Base-by-base conservation (phyloP, 495 filamentous ascomycete genomes). In the Tuber magnatum region DNA sequence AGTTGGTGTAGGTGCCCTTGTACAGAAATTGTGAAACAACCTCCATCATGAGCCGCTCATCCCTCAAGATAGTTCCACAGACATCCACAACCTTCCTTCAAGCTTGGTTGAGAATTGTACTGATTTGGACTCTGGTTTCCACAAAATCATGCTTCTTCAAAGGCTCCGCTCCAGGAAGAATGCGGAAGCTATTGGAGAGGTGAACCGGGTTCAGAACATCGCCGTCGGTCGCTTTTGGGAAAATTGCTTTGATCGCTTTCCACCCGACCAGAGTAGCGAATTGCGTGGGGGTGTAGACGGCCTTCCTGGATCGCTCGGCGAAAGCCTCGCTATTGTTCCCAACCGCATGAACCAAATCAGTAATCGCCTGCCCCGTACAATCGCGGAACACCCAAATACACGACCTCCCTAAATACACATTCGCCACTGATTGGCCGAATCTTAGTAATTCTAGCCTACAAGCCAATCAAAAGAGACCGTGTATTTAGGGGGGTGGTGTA, bases 51-150 rank as follows among this genome's bases (percentile, higher is more conserved):
- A 92, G 87, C 80, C 91, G 81, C 72, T 93, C 92, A 61, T 95
- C 89, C 32, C 96, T 90, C 73, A 89, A 91, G 81, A 99, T 97
- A 10, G 95, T 97, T 75, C 95, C 96, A 82, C 94, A 97, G 40
- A 99, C 94, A 84, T 98, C 96, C 16, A 98, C 96, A 93, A 98
- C 97, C 88, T 99, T 97, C 71, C 95, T 96, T 56, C 94, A 94
- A 44, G 97, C 97, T 3, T 46, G 43, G 18, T 46, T 46, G 43
- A 16, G 43, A 46, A 43, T n/a, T n/a, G n/a, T n/a, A n/a, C n/a
- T 40, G 7, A 40, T 40, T 40, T 40, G 39, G 39, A 40, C 39
- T 40, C 7, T 40, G 39, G 39, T 40, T 40, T 40, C 39, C 2
- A 40, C 39, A 3, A 40, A 2, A 40, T 40, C 39, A 40, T 40